Conservation (phyloP, 2,329 filamentous ascomycete genomes). For the Orbilia javanica region DNA sequence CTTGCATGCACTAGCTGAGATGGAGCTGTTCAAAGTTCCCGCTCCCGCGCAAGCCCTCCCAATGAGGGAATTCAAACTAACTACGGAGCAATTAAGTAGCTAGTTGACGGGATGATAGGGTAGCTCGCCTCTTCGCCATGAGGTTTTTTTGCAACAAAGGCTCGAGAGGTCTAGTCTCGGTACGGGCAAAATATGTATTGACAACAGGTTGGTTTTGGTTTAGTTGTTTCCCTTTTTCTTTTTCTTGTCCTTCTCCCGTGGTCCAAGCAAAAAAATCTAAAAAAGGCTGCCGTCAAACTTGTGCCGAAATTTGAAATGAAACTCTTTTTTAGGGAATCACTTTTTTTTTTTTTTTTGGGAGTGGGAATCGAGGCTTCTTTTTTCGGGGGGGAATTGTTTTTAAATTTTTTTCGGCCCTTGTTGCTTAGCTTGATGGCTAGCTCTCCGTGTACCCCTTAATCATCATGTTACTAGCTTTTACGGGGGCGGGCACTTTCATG, state of each 20-base stretch:
- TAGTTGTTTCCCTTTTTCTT: too few species aligned
- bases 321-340: constrained; percentile 22
- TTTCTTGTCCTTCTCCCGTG: too few species aligned
- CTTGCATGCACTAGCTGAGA: constrained; percentile 37
- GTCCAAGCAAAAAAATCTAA: background rate
- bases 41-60: constrained; percentile 51
- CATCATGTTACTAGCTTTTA: constrained; percentile 42
- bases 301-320: constrained; percentile 44
- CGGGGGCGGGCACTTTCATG: constrained; percentile 44
- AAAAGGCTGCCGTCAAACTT: constrained; percentile 26
- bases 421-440: constrained; percentile 2
- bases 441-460: constrained; percentile 52
- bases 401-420: background rate
- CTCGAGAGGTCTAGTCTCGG: constrained; percentile 10
- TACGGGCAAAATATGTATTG: constrained; percentile 4
- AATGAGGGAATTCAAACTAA: constrained; percentile 29
- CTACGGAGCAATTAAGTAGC: too few species aligned
- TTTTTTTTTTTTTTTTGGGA: too few species aligned
- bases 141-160: constrained; percentile 1
- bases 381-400: constrained; percentile 9
- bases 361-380: too few species aligned
- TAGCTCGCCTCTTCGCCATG: constrained; percentile 49
- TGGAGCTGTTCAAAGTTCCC: constrained; percentile 43
- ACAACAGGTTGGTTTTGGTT: background rate
- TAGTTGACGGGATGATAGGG: constrained; percentile 37